These are phyloP conservation scores for Lathyrus tuberosus DNA, from an alignment of 306 rosid genomes.

Conservation along the genomic window DNA sequence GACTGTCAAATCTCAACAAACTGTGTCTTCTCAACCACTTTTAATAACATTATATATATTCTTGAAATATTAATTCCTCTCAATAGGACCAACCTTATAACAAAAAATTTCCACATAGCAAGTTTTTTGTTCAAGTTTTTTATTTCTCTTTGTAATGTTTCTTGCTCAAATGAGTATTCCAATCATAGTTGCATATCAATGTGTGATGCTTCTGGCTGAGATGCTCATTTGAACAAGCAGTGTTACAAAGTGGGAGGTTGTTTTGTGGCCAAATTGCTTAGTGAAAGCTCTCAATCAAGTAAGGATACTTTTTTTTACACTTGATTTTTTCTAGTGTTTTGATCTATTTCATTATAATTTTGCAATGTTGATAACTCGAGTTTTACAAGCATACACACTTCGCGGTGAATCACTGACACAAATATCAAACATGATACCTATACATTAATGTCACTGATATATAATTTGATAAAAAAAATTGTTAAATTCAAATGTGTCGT, in stretches of 20 bases:
- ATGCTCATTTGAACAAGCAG: conserved; percentile 74
- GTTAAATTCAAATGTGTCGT: no score
- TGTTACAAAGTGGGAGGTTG: conserved; percentile 49
- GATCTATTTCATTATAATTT: no score
- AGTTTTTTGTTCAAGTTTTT: background rate
- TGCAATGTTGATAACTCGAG: no score
- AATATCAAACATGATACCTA: no score
- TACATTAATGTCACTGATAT: no score
- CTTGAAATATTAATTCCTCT: background rate
- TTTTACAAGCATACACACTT: no score
- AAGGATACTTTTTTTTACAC: no score
- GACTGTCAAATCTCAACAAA: conserved; percentile 39
- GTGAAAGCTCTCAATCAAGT: no score
- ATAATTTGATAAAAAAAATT: no score
- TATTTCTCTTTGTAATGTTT: conserved; percentile 55
- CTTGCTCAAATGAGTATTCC: conserved; percentile 99
- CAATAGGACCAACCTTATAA: background rate
- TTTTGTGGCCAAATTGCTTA: background rate
- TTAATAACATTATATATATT: background rate
- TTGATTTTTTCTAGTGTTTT: no score
- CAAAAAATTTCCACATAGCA: background rate
- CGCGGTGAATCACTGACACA: no score
- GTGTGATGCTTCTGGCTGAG: conserved; percentile 46
- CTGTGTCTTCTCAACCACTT: conserved; percentile 20
- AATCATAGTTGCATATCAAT: conserved; percentile 35